Percentiles rank a stretch among this genome's conserved stretches.
Evolutionary conservation across 257 asterid genomes (phyloP).

Genomic region (Mitragyna speciosa): DNA sequence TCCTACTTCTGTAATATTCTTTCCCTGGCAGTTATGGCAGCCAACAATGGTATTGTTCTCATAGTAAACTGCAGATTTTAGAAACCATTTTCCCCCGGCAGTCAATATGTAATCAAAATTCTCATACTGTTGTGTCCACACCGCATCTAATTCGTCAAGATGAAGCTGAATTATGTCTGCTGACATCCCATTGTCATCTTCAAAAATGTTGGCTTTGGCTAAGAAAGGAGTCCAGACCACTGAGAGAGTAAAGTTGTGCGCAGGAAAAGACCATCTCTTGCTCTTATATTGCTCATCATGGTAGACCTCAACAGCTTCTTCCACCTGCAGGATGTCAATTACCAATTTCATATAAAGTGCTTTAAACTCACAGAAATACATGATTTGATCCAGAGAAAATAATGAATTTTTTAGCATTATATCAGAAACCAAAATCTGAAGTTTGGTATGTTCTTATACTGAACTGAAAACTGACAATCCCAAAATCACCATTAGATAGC

Average conservation of each 20-base stretch:
- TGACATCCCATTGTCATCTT: slow-evolving; percentile 69
- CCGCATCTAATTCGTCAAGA: slow-evolving; percentile 56
- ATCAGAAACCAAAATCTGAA: background rate
- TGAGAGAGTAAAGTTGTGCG: slow-evolving; percentile 53
- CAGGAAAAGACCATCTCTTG: slow-evolving; percentile 68
- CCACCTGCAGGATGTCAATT: slow-evolving; percentile 41
- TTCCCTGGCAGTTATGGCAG: slow-evolving; percentile 61
- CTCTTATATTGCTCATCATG: slow-evolving; percentile 63
- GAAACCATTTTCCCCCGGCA: slow-evolving; percentile 84
- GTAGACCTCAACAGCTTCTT: slow-evolving; percentile 59
- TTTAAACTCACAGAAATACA: background rate
- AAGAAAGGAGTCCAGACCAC: slow-evolving; percentile 77
- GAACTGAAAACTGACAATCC: background rate
- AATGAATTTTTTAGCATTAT: background rate
- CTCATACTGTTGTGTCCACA: slow-evolving; percentile 55
- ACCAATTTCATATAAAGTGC: background rate
- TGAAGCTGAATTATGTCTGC: slow-evolving; percentile 53
- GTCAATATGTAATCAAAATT: slow-evolving; percentile 49
- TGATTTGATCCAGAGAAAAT: background rate
- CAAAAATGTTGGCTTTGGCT: slow-evolving; percentile 51
- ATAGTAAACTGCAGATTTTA: slow-evolving; percentile 57
- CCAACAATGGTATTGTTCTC: slow-evolving; percentile 56
- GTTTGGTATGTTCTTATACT: background rate
- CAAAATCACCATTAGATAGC: background rate
- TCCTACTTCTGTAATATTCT: slow-evolving; percentile 61